These are phyloP conservation scores for Fusarium anthophilum DNA, from an alignment of 2,329 filamentous ascomycete genomes.

Conservation along the genomic window DNA sequence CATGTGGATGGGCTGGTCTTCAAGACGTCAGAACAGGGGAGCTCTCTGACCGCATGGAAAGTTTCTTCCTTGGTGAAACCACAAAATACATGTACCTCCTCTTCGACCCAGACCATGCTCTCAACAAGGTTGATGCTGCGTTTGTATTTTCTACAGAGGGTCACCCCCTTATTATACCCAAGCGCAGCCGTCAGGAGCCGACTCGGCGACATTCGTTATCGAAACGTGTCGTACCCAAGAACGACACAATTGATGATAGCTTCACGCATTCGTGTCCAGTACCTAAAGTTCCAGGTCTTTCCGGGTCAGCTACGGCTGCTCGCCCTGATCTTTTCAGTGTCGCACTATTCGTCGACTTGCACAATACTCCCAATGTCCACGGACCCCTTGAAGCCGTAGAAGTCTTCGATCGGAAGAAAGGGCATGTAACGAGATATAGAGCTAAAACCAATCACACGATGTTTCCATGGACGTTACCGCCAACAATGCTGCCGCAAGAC, in stretches of 20 bases:
- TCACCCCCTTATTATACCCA: slow-evolving; percentile 87
- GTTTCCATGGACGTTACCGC: slow-evolving; percentile 93
- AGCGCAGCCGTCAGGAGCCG: slow-evolving; percentile 35
- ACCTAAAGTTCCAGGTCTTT: slow-evolving; percentile 68
- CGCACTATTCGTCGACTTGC: slow-evolving; percentile 82
- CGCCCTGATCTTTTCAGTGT: slow-evolving; percentile 88
- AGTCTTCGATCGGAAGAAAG: slow-evolving; percentile 57
- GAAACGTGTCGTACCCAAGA: slow-evolving; percentile 35
- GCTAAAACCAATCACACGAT: slow-evolving; percentile 82
- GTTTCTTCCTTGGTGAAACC: slow-evolving; percentile 97
- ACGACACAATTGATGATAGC: slow-evolving; percentile 53
- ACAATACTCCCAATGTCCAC: slow-evolving; percentile 76
- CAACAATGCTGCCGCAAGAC: slow-evolving; percentile 75
- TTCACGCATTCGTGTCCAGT: slow-evolving; percentile 73
- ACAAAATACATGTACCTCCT: slow-evolving; percentile 95
- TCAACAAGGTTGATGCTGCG: slow-evolving; percentile 86
- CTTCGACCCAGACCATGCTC: slow-evolving; percentile 84
- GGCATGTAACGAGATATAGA: slow-evolving; percentile 51
- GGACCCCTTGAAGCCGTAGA: slow-evolving; percentile 51
- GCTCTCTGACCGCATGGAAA: slow-evolving; percentile 95
- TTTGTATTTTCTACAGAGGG: slow-evolving; percentile 97
- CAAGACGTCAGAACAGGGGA: slow-evolving; percentile 85
- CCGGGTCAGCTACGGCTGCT: slow-evolving; percentile 81
- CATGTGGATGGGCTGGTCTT: slow-evolving; percentile 92
- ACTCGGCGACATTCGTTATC: background rate